Conservation (phyloP, 805 yeast genomes). For the Phaffomyces thermotolerans region DNA sequence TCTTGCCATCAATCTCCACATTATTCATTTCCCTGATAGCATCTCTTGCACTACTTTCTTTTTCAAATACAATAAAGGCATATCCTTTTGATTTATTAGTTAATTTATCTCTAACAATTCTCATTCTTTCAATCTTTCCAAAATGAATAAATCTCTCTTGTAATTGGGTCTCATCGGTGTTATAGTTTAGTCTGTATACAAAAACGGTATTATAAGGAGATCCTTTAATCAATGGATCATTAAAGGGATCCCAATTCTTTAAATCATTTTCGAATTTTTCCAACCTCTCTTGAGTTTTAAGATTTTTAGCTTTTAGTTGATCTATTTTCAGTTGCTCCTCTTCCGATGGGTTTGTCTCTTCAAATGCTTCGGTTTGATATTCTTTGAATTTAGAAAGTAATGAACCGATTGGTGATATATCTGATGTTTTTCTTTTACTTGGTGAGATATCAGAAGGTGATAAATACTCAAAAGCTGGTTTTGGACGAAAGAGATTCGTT, state of each 20-base stretch:
- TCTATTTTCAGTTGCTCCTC: slow-evolving; percentile 28
- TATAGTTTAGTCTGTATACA: slow-evolving; percentile 63
- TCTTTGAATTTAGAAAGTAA: slow-evolving; percentile 24
- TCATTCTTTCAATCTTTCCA: slow-evolving; percentile 61
- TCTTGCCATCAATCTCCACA: slow-evolving; percentile 41
- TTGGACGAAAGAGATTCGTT: slow-evolving; percentile 30
- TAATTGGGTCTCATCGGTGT: slow-evolving; percentile 59
- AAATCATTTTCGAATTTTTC: slow-evolving; percentile 30
- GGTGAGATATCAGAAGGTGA: slow-evolving; percentile 18
- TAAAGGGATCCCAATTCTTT: slow-evolving; percentile 45
- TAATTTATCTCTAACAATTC: slow-evolving; percentile 50
- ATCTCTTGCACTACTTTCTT: slow-evolving; percentile 48
- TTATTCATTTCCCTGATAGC: slow-evolving; percentile 59
- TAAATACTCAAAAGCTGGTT: slow-evolving; percentile 16
- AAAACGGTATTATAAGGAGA: slow-evolving; percentile 80
- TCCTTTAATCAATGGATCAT: slow-evolving; percentile 50
- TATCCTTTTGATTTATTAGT: slow-evolving; percentile 66
- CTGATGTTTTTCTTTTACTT: slow-evolving; percentile 10
- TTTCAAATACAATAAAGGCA: slow-evolving; percentile 69
- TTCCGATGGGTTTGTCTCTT: slow-evolving; percentile 9
- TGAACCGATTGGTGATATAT: slow-evolving; percentile 13
- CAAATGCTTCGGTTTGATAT: slow-evolving; percentile 17
- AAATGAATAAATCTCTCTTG: slow-evolving; percentile 51
- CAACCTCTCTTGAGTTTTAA: slow-evolving; percentile 17
- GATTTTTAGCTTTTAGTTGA: slow-evolving; percentile 23